Percentiles rank a stretch among this genome's conserved stretches.
These are phyloP conservation scores for Pseudonectria foliicola DNA, from an alignment of 2,329 filamentous ascomycete species.

Conservation along the genomic window DNA sequence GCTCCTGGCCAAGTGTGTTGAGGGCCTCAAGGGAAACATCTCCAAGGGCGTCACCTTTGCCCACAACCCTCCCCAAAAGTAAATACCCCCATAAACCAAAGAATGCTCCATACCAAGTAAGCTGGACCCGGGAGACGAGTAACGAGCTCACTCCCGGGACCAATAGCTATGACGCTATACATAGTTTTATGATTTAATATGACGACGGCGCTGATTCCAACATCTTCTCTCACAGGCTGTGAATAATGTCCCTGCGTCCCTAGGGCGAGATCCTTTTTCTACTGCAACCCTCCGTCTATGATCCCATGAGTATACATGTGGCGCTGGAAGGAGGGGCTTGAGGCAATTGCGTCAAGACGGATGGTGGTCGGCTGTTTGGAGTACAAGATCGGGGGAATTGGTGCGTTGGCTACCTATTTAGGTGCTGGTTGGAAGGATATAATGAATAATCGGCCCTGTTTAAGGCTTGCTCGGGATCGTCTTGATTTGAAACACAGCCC, in stretches of 20 bases:
- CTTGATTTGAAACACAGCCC: constrained; percentile 93
- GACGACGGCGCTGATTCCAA: constrained; percentile 30
- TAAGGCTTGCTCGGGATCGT: constrained; percentile 58
- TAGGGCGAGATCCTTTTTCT: constrained; percentile 12
- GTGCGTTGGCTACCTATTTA: not conserved
- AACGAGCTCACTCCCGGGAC: constrained; percentile 20
- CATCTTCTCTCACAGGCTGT: constrained; percentile 31
- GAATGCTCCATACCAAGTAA: constrained; percentile 16
- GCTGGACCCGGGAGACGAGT: constrained; percentile 18
- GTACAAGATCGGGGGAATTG: constrained; percentile 5
- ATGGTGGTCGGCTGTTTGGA: constrained; percentile 14
- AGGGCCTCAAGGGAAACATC: constrained; percentile 87
- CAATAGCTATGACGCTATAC: constrained; percentile 29
- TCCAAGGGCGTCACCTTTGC: constrained; percentile 87
- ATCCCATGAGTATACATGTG: constrained; percentile 16
- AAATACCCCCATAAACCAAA: constrained; percentile 35
- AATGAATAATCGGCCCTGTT: constrained; percentile 11
- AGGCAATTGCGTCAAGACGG: constrained; percentile 4
- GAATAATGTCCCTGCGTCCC: constrained; percentile 18
- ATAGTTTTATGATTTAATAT: constrained; percentile 29
- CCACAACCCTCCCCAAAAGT: constrained; percentile 84
- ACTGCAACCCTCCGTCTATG: constrained; percentile 4
- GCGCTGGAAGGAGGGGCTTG: constrained; percentile 1
- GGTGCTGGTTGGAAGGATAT: constrained; percentile 15
- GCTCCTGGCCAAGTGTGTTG: constrained; percentile 67